A percentile compares a stretch with the other conserved stretches of the same genome.
These are phyloP conservation scores for Tylopilus balloui DNA, from an alignment of 768 basidiomycete genomes.

Conservation along the genomic window DNA sequence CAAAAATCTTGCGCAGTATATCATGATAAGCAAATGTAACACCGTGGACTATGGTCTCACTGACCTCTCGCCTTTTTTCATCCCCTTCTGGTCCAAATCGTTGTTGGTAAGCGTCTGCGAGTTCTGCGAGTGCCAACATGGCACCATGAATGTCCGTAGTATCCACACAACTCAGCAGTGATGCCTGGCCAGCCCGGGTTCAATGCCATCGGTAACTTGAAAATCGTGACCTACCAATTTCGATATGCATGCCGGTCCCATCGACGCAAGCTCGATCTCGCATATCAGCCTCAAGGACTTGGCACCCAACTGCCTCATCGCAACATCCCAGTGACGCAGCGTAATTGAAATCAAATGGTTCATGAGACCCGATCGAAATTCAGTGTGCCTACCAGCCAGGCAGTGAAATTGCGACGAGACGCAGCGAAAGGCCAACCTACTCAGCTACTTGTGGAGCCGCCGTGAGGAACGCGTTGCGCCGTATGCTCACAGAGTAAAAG, in stretches of 20 bases:
- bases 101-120: conserved; percentile 56
- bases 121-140: conserved; percentile 66
- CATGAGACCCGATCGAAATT: conserved; percentile 67
- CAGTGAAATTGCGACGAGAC: conserved; percentile 7
- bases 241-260: conserved; percentile 47
- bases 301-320: conserved; percentile 74
- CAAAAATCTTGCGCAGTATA: conserved; percentile 53
- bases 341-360: conserved; percentile 71
- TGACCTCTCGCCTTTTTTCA: conserved; percentile 44
- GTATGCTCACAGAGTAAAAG: conserved; percentile 88
- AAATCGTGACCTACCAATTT: conserved; percentile 49
- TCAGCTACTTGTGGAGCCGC: conserved; percentile 84
- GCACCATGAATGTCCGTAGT: conserved; percentile 74
- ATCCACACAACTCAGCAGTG: conserved; percentile 61
- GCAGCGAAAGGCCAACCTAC: conserved; percentile 45
- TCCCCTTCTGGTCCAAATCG: conserved; percentile 30
- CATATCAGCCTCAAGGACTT: conserved; percentile 70
- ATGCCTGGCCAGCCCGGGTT: conserved; percentile 37
- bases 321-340: conserved; percentile 83
- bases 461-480: conserved; percentile 77
- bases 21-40: conserved; percentile 3
- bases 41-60: background rate
- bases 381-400: conserved; percentile 53
- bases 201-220: conserved; percentile 8
- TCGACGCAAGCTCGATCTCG: conserved; percentile 47